Evolutionary conservation across 257 asterid species (phyloP), one percentile per base, ranked within the genome.

Genomic region (Voacanga thouarsii): DNA sequence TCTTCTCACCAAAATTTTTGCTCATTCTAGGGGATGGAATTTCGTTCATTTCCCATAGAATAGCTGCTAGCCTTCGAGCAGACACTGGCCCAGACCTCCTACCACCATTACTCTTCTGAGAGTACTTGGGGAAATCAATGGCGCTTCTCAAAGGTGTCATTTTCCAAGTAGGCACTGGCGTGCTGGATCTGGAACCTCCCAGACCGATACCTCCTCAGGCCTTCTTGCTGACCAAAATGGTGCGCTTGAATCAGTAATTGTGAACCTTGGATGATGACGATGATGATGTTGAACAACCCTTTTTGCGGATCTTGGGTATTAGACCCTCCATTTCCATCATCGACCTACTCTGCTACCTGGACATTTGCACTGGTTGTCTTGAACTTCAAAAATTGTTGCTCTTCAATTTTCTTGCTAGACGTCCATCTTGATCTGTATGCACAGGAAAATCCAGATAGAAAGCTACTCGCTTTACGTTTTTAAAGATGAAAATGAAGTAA

Each of bases 91-190:
- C 88, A 59, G 94, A 86, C 80, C 83, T 84, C 80, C 96, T 92
- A 44, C 95, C 81, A 18, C 81, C 83, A 49, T 78, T n/a, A n/a
- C 80, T 79, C 80, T 86, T 78, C 81, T 87, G 92, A 14, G 92
- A 88, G 64, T 77, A 81, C 79, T 75, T 87, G 15, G 96, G 94
- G n/a, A 96, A 89, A 33, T 89, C 93, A 64, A 85, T 56, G 80
- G 81, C 86, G 65, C 84, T 78, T 83, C 87, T 86, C 80, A 81
- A 39, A 30, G 92, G 90, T 24, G 92, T 84, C 68, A 87, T 89
- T 78, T 91, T 87, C 99, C 99, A 94, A 21, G 85, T 64, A 9
- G 98, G 98, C 78, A 89, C 98, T 4, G 98, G 98, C 12, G 98
- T 94, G 82, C 83, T 88, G 85, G 97, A 94, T 89, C 98, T 88